Percentiles rank a stretch among this genome's conserved stretches.
Evolutionary conservation across 2,329 filamentous ascomycete species (phyloP).

Genomic region (Fusarium staphyleae): DNA sequence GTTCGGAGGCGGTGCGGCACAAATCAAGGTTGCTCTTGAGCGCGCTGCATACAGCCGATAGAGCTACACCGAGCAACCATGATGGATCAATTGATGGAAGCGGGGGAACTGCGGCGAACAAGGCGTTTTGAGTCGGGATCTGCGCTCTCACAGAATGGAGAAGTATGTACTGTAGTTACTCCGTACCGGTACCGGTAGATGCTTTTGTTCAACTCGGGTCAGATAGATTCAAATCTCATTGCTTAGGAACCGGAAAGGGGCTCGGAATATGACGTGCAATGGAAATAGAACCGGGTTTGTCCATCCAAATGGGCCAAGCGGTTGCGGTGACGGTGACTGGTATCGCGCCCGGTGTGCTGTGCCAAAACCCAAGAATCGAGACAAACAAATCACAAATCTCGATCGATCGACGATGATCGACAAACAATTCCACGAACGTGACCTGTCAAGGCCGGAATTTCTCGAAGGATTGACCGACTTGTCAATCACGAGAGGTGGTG

Average conservation of each 20-base stretch:
- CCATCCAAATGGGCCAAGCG: not conserved
- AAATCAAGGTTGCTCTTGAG: not conserved
- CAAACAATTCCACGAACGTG: slow-evolving; percentile 19
- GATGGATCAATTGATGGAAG: not conserved
- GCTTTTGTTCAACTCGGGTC: not conserved
- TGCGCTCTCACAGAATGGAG: slow-evolving; percentile 5
- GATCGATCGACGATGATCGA: slow-evolving; percentile 36
- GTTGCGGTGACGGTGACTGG: not conserved
- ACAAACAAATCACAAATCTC: slow-evolving; percentile 28
- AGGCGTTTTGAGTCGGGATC: slow-evolving; percentile 32
- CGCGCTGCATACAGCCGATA: not conserved
- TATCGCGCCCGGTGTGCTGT: slow-evolving; percentile 11
- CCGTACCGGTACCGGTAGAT: too few species aligned
- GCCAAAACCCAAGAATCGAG: not conserved
- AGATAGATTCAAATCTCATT: slow-evolving; percentile 13
- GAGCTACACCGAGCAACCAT: slow-evolving; percentile 8
- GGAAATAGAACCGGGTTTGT: slow-evolving; percentile 12
- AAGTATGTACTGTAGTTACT: too few species aligned
- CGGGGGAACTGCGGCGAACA: slow-evolving; percentile 30
- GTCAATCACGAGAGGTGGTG: slow-evolving; percentile 23
- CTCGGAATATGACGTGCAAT: slow-evolving; percentile 12
- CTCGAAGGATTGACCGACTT: slow-evolving; percentile 1
- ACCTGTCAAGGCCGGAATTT: slow-evolving; percentile 28
- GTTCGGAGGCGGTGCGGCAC: slow-evolving; percentile 5
- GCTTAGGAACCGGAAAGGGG: not conserved